These are phyloP conservation scores for Boeremia exigua DNA, from an alignment of 2,329 filamentous ascomycete species.

Conservation along the genomic window DNA sequence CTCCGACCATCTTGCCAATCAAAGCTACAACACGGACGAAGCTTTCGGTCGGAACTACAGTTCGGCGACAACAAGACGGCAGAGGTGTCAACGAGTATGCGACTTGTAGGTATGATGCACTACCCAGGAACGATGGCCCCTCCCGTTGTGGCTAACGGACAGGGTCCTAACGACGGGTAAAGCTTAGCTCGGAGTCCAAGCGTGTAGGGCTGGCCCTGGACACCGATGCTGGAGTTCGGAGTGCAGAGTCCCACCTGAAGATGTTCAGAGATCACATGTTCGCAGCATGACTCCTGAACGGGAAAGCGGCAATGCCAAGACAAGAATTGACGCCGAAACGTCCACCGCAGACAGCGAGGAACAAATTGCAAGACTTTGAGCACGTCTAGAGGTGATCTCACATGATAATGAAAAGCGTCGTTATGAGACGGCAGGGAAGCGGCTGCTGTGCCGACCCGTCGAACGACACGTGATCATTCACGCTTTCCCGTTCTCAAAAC, in stretches of 20 bases:
- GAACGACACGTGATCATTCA: constrained; percentile 5
- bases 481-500: background rate
- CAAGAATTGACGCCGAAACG: background rate
- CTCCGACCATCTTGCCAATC: constrained; percentile 37
- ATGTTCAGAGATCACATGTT: constrained; percentile 24
- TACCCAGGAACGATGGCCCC: constrained; percentile 4
- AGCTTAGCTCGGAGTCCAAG: constrained; percentile 1
- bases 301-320: constrained; percentile 10
- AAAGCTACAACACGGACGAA: background rate
- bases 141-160: constrained; percentile 3
- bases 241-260: constrained; percentile 1
- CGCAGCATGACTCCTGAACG: constrained; percentile 26
- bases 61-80: background rate
- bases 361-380: background rate
- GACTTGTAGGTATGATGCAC: background rate
- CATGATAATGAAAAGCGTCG: background rate
- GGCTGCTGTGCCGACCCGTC: background rate
- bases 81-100: constrained; percentile 2
- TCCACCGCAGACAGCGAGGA: background rate
- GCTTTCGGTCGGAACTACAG: background rate
- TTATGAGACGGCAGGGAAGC: background rate
- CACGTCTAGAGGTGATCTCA: background rate
- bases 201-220: constrained; percentile 4
- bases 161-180: background rate
- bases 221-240: constrained; percentile 5